phyloP scores from a whole-genome alignment of 495 filamentous ascomycete genomes.

The Pyrenula massariospora region DNA sequence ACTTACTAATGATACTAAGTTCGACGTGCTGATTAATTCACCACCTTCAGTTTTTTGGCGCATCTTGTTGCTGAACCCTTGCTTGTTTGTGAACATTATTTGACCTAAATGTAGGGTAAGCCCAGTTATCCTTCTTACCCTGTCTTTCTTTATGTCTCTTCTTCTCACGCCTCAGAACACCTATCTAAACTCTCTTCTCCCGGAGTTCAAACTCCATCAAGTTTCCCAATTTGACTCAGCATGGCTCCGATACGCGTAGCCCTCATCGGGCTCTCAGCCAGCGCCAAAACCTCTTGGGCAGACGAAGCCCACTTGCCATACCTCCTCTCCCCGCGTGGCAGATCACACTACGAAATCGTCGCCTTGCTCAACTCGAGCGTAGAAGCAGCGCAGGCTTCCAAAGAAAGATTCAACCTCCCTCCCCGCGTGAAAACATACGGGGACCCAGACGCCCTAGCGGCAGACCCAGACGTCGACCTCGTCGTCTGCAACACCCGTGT shows the following conservation, averaged over 20 bases:
- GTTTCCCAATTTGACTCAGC: background rate
- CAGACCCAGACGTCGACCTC: slow-evolving; percentile 40
- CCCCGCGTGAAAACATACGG: slow-evolving; percentile 34
- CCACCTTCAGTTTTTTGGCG: too few relatives aligned
- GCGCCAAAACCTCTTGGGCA: slow-evolving; percentile 31
- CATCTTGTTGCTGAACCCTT: too few relatives aligned
- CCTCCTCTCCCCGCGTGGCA: slow-evolving; percentile 23
- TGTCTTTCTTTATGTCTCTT: too few relatives aligned
- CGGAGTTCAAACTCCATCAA: too few relatives aligned
- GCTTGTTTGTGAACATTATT: too few relatives aligned
- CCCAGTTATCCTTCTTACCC: too few relatives aligned
- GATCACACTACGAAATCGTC: slow-evolving; percentile 38
- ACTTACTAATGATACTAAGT: too few relatives aligned
- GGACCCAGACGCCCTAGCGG: slow-evolving; percentile 31
- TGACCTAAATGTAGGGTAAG: too few relatives aligned
- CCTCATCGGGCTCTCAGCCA: slow-evolving; percentile 40
- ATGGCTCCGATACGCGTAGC: slow-evolving; percentile 43
- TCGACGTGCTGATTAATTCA: too few relatives aligned
- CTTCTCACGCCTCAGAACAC: too few relatives aligned
- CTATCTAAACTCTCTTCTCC: too few relatives aligned
- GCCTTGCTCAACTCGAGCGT: slow-evolving; percentile 46
- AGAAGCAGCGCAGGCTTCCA: slow-evolving; percentile 31
- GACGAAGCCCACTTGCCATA: slow-evolving; percentile 41
- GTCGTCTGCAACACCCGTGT: slow-evolving; percentile 45
- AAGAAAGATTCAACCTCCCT: slow-evolving; percentile 28